These are phyloP conservation scores for Corniculantispora saksenae DNA, from an alignment of 2,329 filamentous ascomycete species.

Conservation along the genomic window DNA sequence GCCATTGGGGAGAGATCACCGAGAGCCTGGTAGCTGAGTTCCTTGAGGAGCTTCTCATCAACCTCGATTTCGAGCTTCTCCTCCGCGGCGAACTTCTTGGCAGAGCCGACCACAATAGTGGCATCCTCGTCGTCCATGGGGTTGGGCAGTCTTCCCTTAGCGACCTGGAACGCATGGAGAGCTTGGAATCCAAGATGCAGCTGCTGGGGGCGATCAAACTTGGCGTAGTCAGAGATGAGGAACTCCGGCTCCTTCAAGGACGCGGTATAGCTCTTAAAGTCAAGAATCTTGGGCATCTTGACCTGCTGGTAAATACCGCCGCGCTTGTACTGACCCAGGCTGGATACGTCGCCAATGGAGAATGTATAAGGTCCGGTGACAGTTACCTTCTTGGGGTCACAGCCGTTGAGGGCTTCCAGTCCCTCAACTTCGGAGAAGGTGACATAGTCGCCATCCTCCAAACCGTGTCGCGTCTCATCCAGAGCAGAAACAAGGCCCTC, in stretches of 20 bases:
- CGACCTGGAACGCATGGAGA: slow-evolving; percentile 79
- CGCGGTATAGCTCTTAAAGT: slow-evolving; percentile 79
- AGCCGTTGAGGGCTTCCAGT: slow-evolving; percentile 83
- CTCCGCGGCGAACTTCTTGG: slow-evolving; percentile 71
- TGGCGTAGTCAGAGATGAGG: slow-evolving; percentile 92
- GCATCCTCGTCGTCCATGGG: slow-evolving; percentile 87
- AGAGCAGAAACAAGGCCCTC: slow-evolving; percentile 89
- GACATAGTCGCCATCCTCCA: slow-evolving; percentile 95
- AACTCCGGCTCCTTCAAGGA: slow-evolving; percentile 86
- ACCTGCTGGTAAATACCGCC: slow-evolving; percentile 93
- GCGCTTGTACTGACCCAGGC: slow-evolving; percentile 80
- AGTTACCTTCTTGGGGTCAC: slow-evolving; percentile 83
- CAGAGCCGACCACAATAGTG: slow-evolving; percentile 70
- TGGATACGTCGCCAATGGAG: slow-evolving; percentile 90
- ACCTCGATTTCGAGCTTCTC: slow-evolving; percentile 71
- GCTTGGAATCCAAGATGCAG: slow-evolving; percentile 92
- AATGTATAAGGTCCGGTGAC: slow-evolving; percentile 98
- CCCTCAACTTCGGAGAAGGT: slow-evolving; percentile 93
- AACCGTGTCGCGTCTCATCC: slow-evolving; percentile 90
- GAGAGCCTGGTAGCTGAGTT: slow-evolving; percentile 90
- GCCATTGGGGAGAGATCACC: slow-evolving; percentile 92
- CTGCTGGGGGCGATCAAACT: slow-evolving; percentile 92
- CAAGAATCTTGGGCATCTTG: slow-evolving; percentile 94
- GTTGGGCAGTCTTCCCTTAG: slow-evolving; percentile 73
- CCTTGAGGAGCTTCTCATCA: slow-evolving; percentile 88